Percentiles rank a stretch among this genome's conserved stretches.
Conservation (phyloP, 2,329 filamentous ascomycete genomes). For the Pseudogymnoascus sp. region DNA sequence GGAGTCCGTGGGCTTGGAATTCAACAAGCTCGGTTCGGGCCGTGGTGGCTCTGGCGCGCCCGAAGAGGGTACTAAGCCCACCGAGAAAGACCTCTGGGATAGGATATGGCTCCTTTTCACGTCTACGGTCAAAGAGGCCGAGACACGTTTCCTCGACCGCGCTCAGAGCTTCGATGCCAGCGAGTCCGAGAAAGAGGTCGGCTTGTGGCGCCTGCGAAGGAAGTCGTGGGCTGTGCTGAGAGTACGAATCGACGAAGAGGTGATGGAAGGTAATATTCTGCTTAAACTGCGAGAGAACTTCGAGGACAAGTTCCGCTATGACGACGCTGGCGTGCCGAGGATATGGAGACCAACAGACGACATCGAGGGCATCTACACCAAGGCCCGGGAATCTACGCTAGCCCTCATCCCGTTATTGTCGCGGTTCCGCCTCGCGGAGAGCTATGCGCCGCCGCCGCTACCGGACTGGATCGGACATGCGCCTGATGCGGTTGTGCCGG, state of each 20-base stretch:
- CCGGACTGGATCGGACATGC: constrained; percentile 74
- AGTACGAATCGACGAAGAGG: constrained; percentile 90
- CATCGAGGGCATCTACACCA: constrained; percentile 92
- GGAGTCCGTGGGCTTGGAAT: constrained; percentile 84
- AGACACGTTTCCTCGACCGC: constrained; percentile 75
- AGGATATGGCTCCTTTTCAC: constrained; percentile 85
- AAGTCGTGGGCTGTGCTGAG: constrained; percentile 92
- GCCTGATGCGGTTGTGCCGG: constrained; percentile 64
- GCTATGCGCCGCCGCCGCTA: constrained; percentile 71
- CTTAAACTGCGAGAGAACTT: constrained; percentile 97
- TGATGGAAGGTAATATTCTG: constrained; percentile 94
- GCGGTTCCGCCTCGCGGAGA: constrained; percentile 70
- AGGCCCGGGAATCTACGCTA: constrained; percentile 84
- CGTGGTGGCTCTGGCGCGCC: constrained; percentile 75
- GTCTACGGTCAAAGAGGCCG: constrained; percentile 75
- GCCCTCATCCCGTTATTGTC: constrained; percentile 84
- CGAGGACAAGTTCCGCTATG: constrained; percentile 98
- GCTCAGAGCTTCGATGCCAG: constrained; percentile 92
- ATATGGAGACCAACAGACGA: constrained; percentile 97
- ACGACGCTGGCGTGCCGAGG: constrained; percentile 85
- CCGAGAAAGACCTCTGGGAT: constrained; percentile 90
- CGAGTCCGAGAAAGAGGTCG: constrained; percentile 82
- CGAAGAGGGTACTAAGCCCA: constrained; percentile 66
- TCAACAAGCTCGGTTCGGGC: constrained; percentile 90
- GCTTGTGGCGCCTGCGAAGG: constrained; percentile 82